Conservation (phyloP, 2,329 filamentous ascomycete species). For the Monascus ruber region DNA sequence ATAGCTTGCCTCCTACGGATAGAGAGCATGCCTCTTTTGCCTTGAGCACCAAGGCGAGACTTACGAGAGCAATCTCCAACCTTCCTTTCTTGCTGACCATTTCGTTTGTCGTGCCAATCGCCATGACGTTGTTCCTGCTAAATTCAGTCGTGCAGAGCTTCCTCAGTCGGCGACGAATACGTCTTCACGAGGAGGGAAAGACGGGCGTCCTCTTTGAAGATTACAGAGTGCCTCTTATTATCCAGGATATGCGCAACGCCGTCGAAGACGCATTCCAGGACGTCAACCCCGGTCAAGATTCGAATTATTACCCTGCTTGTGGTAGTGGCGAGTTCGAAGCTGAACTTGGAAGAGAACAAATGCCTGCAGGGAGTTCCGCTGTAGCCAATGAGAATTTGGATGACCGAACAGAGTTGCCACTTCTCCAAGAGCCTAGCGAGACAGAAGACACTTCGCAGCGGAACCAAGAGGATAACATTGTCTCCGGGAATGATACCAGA, state of each 20-base stretch:
- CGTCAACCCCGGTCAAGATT: constrained; percentile 54
- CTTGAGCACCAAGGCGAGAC: constrained; percentile 23
- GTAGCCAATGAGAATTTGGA: constrained; percentile 6
- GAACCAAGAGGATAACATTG: not conserved
- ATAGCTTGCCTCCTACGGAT: constrained; percentile 18
- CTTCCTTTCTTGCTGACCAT: constrained; percentile 56
- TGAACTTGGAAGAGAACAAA: not conserved
- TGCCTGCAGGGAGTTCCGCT: not conserved
- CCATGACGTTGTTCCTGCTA: constrained; percentile 57
- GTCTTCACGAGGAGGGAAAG: constrained; percentile 60
- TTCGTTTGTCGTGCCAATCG: constrained; percentile 61
- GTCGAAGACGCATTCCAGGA: constrained; percentile 70
- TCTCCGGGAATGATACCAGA: constrained; percentile 19
- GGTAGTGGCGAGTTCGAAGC: constrained; percentile 26
- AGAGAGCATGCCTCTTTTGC: constrained; percentile 8
- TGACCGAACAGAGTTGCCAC: constrained; percentile 5
- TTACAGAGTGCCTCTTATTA: constrained; percentile 65
- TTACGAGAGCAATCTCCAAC: constrained; percentile 35
- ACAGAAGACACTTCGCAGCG: constrained; percentile 1
- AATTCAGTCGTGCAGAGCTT: constrained; percentile 69
- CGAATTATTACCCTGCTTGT: constrained; percentile 54
- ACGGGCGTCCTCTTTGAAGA: constrained; percentile 55
- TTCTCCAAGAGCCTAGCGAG: constrained; percentile 11
- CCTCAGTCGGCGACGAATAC: constrained; percentile 62
- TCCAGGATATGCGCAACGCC: constrained; percentile 62